Percentiles rank a stretch among this genome's conserved stretches.
Evolutionary conservation across 1,284 basidiomycete genomes (phyloP).

Genomic region (Pterulicium gracile): DNA sequence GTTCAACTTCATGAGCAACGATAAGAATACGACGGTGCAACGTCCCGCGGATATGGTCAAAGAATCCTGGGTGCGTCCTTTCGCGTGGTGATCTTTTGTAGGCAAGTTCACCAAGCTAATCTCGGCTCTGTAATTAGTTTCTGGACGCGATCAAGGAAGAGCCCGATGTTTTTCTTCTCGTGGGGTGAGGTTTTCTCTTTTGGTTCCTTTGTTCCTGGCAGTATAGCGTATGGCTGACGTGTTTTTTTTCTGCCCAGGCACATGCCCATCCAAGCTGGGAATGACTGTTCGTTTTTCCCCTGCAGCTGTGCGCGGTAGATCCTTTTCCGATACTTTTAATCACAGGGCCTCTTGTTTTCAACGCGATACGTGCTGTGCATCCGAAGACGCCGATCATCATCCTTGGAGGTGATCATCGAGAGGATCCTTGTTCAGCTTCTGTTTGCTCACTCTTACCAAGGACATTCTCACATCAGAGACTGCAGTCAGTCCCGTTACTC

Average conservation of each 20-base stretch:
- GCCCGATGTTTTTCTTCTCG: slow-evolving; percentile 73
- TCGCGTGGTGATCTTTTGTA: no score
- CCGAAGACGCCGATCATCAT: slow-evolving; percentile 68
- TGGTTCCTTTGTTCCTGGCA: no score
- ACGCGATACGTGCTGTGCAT: slow-evolving; percentile 65
- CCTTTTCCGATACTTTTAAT: no score
- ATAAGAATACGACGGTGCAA: slow-evolving; percentile 64
- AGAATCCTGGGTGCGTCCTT: slow-evolving; percentile 48
- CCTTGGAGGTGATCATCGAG: slow-evolving; percentile 69
- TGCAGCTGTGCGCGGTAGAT: no score
- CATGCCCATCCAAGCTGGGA: no score
- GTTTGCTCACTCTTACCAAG: not conserved
- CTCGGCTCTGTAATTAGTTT: slow-evolving; percentile 36
- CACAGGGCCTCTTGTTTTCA: slow-evolving; percentile 60
- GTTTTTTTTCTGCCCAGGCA: no score
- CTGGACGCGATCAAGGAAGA: slow-evolving; percentile 66
- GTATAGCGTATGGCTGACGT: no score
- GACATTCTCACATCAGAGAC: slow-evolving; percentile 34
- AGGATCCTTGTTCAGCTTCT: no score
- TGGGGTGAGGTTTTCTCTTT: slow-evolving; percentile 39
- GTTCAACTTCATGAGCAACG: slow-evolving; percentile 60
- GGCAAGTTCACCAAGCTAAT: not conserved
- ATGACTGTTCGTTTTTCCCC: no score
- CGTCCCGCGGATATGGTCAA: slow-evolving; percentile 64
- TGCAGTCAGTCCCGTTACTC: slow-evolving; percentile 18